Evolutionary conservation across 371 early-diverging fungal genomes (phyloP).

Genomic region (Syncephalastrum monosporum): DNA sequence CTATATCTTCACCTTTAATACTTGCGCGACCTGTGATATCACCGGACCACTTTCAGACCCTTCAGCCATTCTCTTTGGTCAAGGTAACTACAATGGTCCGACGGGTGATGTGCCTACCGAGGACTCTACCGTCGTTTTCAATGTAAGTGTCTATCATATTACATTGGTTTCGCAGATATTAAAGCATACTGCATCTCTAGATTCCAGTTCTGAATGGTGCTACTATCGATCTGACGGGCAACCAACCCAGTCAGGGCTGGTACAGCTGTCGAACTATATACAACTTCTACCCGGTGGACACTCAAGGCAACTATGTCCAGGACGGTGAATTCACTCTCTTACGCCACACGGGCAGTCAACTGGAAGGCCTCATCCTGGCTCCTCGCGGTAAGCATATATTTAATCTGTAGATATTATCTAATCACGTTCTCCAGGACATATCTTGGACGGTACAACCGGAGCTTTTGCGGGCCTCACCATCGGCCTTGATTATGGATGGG

Average conservation of each 20-base stretch:
- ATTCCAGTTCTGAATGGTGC: conserved; percentile 17
- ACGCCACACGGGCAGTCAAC: conserved; percentile 16
- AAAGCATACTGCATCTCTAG: conserved; percentile 6
- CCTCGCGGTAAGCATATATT: conserved; percentile 19
- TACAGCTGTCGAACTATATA: conserved; percentile 13
- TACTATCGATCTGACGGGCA: conserved; percentile 10
- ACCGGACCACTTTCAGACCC: conserved; percentile 9
- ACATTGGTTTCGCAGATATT: neutral
- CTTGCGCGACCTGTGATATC: conserved; percentile 4
- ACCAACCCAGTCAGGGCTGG: conserved; percentile 10
- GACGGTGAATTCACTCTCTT: conserved; percentile 10
- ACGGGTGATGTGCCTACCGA: conserved; percentile 1
- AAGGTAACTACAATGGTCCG: conserved; percentile 22
- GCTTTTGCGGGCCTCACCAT: conserved; percentile 24
- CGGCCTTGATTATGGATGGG: conserved; percentile 17
- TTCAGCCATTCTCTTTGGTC: conserved; percentile 9
- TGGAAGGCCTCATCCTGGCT: conserved; percentile 22
- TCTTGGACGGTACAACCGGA: conserved; percentile 20
- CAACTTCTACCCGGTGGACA: conserved; percentile 25
- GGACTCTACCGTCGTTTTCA: conserved; percentile 16
- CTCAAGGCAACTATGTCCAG: conserved; percentile 6
- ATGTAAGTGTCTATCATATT: conserved; percentile 6
- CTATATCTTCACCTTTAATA: conserved; percentile 15
- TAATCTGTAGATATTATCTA: neutral
- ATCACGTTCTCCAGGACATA: conserved; percentile 4